These are phyloP conservation scores for Monosporascus sp. DNA, from an alignment of 2,329 filamentous ascomycete genomes.

Conservation along the genomic window DNA sequence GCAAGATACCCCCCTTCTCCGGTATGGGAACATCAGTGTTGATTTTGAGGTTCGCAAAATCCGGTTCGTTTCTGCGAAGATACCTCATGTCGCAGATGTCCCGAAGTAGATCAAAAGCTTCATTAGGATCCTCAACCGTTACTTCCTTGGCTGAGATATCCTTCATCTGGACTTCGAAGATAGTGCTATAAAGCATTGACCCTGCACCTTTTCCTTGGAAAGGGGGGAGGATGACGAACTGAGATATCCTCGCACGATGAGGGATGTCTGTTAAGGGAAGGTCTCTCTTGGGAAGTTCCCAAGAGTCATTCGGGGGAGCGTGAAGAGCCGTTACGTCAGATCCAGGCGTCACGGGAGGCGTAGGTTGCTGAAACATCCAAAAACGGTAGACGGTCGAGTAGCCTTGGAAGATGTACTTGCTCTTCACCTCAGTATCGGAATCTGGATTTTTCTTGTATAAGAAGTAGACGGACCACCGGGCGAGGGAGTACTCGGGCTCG, in stretches of 20 bases:
- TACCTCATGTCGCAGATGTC: constrained; percentile 68
- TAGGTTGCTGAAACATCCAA: constrained; percentile 56
- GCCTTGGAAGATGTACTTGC: constrained; percentile 76
- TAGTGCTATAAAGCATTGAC: constrained; percentile 70
- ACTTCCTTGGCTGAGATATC: constrained; percentile 71
- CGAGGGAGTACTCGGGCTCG: constrained; percentile 64
- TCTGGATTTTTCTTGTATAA: constrained; percentile 62
- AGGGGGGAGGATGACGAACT: constrained; percentile 86
- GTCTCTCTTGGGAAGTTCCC: constrained; percentile 40
- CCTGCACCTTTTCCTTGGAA: constrained; percentile 81
- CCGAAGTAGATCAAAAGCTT: constrained; percentile 74
- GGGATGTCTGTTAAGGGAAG: constrained; percentile 56
- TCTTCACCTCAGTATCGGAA: constrained; percentile 35
- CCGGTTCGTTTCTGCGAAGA: constrained; percentile 50
- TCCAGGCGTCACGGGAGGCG: constrained; percentile 35
- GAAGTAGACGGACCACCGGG: constrained; percentile 90
- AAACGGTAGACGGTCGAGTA: constrained; percentile 89
- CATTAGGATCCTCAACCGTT: constrained; percentile 90
- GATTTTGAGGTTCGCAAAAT: constrained; percentile 53
- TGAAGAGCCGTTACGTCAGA: constrained; percentile 18
- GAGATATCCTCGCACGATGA: constrained; percentile 79
- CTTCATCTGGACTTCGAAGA: constrained; percentile 65
- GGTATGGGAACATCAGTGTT: constrained; percentile 47
- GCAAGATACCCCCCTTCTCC: constrained; percentile 34
- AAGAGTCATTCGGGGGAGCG: constrained; percentile 24